These are phyloP conservation scores for Volutella citrinella DNA, from an alignment of 2,329 filamentous ascomycete genomes.

Conservation along the genomic window DNA sequence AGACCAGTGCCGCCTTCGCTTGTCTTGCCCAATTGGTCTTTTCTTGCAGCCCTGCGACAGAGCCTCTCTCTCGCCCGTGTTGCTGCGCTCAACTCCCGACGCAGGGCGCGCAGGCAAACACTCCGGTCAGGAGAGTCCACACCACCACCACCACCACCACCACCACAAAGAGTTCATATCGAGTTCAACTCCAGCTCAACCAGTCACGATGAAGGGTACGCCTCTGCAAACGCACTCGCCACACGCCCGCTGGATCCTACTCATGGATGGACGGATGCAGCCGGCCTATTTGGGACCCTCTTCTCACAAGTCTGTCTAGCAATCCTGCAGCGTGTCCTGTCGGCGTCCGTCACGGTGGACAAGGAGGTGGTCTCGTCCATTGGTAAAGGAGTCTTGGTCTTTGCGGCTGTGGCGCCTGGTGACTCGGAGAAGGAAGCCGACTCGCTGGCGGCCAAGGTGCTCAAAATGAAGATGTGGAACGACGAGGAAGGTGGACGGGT, in stretches of 20 bases:
- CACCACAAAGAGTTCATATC: too few relatives aligned
- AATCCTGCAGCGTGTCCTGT: slow-evolving; percentile 89
- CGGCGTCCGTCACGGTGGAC: slow-evolving; percentile 93
- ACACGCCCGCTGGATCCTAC: background rate
- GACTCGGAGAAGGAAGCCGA: slow-evolving; percentile 90
- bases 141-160: too few relatives aligned
- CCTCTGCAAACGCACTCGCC: slow-evolving; percentile 1
- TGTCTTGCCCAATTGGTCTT: too few relatives aligned
- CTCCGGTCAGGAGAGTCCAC: too few relatives aligned
- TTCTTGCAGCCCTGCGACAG: too few relatives aligned
- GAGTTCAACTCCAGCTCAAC: background rate
- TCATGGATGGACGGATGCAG: too few relatives aligned
- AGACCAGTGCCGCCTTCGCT: too few relatives aligned
- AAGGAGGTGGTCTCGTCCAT: slow-evolving; percentile 87
- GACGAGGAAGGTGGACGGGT: slow-evolving; percentile 70
- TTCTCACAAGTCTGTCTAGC: slow-evolving; percentile 50
- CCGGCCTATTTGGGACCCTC: too few relatives aligned
- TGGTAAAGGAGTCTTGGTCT: slow-evolving; percentile 82
- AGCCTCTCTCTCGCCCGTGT: too few relatives aligned
- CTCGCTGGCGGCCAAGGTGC: slow-evolving; percentile 75
- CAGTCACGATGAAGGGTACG: slow-evolving; percentile 21
- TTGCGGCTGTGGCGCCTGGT: slow-evolving; percentile 86
- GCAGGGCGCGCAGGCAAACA: too few relatives aligned
- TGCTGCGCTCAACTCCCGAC: too few relatives aligned
- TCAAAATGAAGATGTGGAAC: slow-evolving; percentile 92